Evolutionary conservation across 768 basidiomycete genomes (phyloP).

Genomic region (Xerocomellus chrysenteron): DNA sequence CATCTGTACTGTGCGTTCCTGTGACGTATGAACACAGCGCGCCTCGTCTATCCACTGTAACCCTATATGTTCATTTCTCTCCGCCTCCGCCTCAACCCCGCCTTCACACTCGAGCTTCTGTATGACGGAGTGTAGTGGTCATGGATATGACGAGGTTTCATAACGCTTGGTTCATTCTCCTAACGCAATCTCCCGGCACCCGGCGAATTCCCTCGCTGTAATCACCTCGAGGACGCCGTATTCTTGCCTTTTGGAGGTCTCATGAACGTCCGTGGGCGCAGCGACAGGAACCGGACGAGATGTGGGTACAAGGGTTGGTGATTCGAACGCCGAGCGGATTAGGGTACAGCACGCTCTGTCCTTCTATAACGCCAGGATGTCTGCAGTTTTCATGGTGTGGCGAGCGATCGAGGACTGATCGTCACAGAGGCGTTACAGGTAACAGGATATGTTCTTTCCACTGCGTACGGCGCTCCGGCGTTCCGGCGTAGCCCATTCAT

Average conservation of each 20-base stretch:
- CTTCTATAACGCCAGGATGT: constrained; percentile 6
- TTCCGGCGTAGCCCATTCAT: background rate
- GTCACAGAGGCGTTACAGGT: background rate
- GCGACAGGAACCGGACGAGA: background rate
- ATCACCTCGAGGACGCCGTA: constrained; percentile 32
- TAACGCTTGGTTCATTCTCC: constrained; percentile 8
- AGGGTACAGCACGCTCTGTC: background rate
- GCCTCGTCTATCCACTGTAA: background rate
- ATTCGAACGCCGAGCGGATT: background rate
- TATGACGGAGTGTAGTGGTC: constrained; percentile 15
- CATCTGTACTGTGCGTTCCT: constrained; percentile 19
- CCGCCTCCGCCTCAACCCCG: constrained; percentile 33
- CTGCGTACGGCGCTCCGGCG: background rate
- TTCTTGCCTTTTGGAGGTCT: constrained; percentile 13
- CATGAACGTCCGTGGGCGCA: background rate
- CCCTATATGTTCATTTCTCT: constrained; percentile 14
- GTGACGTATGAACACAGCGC: constrained; percentile 25
- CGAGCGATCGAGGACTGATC: constrained; percentile 4
- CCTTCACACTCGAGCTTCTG: constrained; percentile 16
- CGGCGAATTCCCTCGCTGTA: constrained; percentile 19
- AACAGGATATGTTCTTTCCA: background rate
- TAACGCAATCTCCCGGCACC: constrained; percentile 11
- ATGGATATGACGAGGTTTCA: constrained; percentile 11
- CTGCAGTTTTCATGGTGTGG: background rate
- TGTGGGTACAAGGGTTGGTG: constrained; percentile 18